Percentiles rank a stretch among this genome's conserved stretches.
Evolutionary conservation across 179 eudicot species (phyloP).

Genomic region (Gypsophila paniculata): DNA sequence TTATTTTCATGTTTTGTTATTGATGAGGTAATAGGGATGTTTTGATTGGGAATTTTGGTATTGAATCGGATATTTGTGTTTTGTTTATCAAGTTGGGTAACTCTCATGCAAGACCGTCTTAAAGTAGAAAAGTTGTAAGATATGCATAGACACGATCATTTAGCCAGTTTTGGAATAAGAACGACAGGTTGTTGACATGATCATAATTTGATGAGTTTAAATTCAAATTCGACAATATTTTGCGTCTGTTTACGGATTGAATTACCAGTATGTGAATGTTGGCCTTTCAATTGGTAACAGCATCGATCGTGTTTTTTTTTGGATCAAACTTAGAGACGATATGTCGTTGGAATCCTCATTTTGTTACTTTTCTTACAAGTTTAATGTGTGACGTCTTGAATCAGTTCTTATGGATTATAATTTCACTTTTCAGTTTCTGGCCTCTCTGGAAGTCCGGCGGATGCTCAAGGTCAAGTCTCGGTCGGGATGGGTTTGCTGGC

Average conservation of each 20-base stretch:
- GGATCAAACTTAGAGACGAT: not conserved
- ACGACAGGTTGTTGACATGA: not conserved
- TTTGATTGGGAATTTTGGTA: no score
- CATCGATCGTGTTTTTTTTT: not conserved
- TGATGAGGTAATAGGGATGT: not conserved
- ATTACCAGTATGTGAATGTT: not conserved
- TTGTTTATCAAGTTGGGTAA: not conserved
- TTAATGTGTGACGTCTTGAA: not conserved
- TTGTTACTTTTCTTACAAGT: not conserved
- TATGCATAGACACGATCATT: not conserved
- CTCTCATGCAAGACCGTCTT: no score
- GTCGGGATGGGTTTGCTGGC: constrained; percentile 96
- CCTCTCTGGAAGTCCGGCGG: constrained; percentile 56
- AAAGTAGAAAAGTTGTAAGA: no score
- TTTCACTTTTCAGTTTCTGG: constrained; percentile 59
- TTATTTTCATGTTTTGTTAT: not conserved
- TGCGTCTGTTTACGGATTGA: not conserved
- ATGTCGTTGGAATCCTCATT: not conserved
- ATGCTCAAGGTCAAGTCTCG: constrained; percentile 82
- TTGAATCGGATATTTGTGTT: not conserved
- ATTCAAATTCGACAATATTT: not conserved
- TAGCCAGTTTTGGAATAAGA: not conserved
- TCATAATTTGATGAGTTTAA: not conserved
- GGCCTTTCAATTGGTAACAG: not conserved
- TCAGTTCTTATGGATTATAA: not conserved